phyloP scores from a whole-genome alignment of 2,329 filamentous ascomycete species.

The Neonectria faginata region DNA sequence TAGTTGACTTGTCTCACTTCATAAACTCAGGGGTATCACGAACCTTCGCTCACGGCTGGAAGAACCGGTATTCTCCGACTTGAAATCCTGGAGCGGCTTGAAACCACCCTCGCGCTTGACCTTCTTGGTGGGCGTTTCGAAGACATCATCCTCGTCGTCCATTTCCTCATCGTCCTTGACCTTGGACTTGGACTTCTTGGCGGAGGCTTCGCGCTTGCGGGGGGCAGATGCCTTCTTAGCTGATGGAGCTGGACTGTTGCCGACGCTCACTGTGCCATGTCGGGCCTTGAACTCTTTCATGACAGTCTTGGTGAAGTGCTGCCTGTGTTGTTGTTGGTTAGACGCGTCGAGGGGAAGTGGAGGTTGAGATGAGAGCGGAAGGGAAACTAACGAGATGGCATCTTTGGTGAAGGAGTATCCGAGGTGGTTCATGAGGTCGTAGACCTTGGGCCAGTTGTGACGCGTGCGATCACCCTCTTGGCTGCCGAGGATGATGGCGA shows the following conservation, averaged over 20 bases:
- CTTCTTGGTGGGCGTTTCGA: constrained; percentile 45
- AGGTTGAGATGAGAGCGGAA: background rate
- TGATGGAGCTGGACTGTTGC: constrained; percentile 22
- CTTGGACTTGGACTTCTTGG: constrained; percentile 35
- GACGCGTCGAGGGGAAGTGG: background rate
- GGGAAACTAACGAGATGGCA: constrained; percentile 52
- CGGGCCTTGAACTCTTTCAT: constrained; percentile 51
- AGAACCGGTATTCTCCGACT: constrained; percentile 30
- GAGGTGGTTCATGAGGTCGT: constrained; percentile 47
- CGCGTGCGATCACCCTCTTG: constrained; percentile 42
- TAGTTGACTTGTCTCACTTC: constrained; percentile 3
- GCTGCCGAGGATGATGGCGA: constrained; percentile 49
- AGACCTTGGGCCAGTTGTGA: constrained; percentile 51
- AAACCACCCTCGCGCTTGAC: constrained; percentile 46
- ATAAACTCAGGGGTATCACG: background rate
- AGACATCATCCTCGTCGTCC: constrained; percentile 23
- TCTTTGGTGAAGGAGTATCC: constrained; percentile 54
- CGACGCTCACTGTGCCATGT: constrained; percentile 31
- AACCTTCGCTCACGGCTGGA: constrained; percentile 38
- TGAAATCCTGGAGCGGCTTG: constrained; percentile 24
- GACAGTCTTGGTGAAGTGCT: constrained; percentile 55
- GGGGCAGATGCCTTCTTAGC: constrained; percentile 37
- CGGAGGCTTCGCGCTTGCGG: constrained; percentile 36
- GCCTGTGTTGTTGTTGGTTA: constrained; percentile 42
- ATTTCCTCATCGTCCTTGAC: constrained; percentile 34